Evolutionary conservation across 345 rosid species (phyloP), one percentile per base, ranked within the genome.

Genomic region (Moricandia moricandioides): DNA sequence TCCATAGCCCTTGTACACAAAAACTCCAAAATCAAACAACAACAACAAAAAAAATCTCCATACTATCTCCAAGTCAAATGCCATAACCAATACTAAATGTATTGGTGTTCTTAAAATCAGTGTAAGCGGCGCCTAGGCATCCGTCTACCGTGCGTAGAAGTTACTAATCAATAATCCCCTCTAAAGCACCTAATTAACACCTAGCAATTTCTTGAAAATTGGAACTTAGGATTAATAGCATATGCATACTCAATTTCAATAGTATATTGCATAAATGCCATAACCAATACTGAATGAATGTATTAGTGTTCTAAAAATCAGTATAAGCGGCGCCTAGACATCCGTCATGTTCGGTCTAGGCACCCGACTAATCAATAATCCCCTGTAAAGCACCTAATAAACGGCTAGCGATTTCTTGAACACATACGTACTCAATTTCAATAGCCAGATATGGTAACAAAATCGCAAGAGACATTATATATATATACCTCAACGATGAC

Each of bases 1-100:
- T 29, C 98, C 99, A 70, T 81, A 79, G 30, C 84, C 90, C 98
- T 21, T 95, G 87, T 14, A 66, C 85, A 80, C 27, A 64, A 80
- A 80, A 72, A 8, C 1, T 60, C 67, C 51, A 60, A 62, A 27
- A 58, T 55, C 71, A 62, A 13, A 69, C 10, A n/a, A 45, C 10
- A n/a, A 45, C 10, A 16, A 45, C 7, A 17, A 43, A 55, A 14
- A 39, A 71, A 51, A 49, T 16, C 52, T 18, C 62, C 33, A 27
- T 49, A 67, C 18, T n/a, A 26, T 9, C 2, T 30, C 17, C 49
- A 43, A 30, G 13, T 18, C 59, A 74, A 74, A 47, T 29, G 54
- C 37, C 40, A 34, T 35, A 74, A 58, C 62, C 27, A 57, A 65
- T 21, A 57, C 27, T 40, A n/a, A 4, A 34, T 21, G 21, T 21